Evolutionary conservation across 495 filamentous ascomycete species (phyloP).

Genomic region (Podospora tetraspora): DNA sequence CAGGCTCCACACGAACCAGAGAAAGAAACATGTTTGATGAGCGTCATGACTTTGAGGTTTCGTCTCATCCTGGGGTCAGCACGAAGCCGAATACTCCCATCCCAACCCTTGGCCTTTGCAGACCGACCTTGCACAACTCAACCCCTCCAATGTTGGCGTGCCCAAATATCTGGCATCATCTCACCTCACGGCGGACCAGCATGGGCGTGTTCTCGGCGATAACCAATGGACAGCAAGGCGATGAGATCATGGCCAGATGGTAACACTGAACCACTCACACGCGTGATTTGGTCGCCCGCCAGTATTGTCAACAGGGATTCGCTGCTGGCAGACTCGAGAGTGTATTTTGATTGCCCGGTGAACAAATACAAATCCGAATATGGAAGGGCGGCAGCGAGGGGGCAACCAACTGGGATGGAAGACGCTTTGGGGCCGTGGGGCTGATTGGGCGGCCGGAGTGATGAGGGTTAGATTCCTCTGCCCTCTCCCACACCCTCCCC

Average conservation of each 20-base stretch:
- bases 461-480: background rate
- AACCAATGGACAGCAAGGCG: background rate
- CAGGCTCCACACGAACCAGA: background rate
- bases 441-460: conserved; percentile 4
- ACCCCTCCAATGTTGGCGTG: background rate
- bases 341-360: conserved; percentile 14
- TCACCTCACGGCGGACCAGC: background rate
- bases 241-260: background rate
- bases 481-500: background rate
- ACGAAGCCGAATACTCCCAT: background rate
- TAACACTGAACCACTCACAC: background rate
- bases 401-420: conserved; percentile 9
- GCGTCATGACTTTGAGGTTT: background rate
- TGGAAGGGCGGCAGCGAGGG: conserved; percentile 1
- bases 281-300: background rate
- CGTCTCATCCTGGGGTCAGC: background rate
- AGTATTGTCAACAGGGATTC: conserved; percentile 5
- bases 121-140: background rate
- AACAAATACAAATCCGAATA: conserved; percentile 6
- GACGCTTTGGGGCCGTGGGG: background rate
- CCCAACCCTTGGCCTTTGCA: background rate
- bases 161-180: background rate
- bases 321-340: background rate
- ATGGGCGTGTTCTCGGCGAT: background rate
- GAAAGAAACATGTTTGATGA: background rate